These are phyloP conservation scores for Plasmopara halstedii DNA, from an alignment of 352 stramenopile genomes.

Conservation along the genomic window DNA sequence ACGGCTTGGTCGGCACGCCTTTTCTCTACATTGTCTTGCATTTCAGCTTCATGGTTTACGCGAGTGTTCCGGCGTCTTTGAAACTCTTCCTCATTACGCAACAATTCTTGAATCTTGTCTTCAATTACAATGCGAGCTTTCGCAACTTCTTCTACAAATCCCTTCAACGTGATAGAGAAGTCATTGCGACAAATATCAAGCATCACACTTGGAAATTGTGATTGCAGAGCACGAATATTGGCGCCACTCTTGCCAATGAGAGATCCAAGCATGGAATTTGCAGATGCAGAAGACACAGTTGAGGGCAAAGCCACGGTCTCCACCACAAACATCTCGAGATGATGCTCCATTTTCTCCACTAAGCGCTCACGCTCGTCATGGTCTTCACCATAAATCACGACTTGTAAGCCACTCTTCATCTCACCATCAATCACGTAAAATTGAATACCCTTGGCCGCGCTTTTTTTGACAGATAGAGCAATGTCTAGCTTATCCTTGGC, in stretches of 20 bases:
- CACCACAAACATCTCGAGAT: constrained; percentile 40
- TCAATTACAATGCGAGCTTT: constrained; percentile 57
- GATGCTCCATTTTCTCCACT: constrained; percentile 57
- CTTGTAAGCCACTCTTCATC: constrained; percentile 32
- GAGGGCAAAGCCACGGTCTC: constrained; percentile 42
- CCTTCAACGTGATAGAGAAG: constrained; percentile 51
- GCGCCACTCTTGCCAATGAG: constrained; percentile 75
- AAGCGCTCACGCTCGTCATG: constrained; percentile 47
- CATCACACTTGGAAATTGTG: constrained; percentile 46
- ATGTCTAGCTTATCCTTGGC: constrained; percentile 41
- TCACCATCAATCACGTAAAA: constrained; percentile 43
- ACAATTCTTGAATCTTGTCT: constrained; percentile 61
- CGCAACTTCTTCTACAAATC: constrained; percentile 35
- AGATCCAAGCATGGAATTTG: constrained; percentile 49
- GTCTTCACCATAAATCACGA: constrained; percentile 52
- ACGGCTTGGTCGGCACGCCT: constrained; percentile 12
- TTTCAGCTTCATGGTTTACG: constrained; percentile 30
- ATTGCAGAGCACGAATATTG: constrained; percentile 66
- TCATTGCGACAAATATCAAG: constrained; percentile 54
- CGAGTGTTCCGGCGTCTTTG: constrained; percentile 26
- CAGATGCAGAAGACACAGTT: constrained; percentile 23
- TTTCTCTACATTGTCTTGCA: constrained; percentile 17
- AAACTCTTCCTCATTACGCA: constrained; percentile 42
- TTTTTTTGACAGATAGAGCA: constrained; percentile 36
- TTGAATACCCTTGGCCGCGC: constrained; percentile 43